Evolutionary conservation across 78 protist species (phyloP).

Genomic region (Guillardia theta): DNA sequence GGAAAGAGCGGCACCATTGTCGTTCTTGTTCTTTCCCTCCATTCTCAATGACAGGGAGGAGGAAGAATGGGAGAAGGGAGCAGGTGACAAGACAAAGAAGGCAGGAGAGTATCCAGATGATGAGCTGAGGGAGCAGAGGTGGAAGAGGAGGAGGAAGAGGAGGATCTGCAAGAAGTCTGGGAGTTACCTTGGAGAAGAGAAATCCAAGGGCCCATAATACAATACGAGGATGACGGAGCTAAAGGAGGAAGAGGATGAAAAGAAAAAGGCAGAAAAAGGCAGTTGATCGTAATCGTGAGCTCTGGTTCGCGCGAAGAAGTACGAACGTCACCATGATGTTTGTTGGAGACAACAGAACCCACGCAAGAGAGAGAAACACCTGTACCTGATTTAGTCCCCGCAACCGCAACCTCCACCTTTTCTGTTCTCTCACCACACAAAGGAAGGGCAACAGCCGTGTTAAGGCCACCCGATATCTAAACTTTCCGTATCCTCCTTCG

Average conservation of each 20-base stretch:
- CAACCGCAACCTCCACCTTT: too few species aligned
- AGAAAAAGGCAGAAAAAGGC: neutral
- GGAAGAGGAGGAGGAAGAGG: neutral
- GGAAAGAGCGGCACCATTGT: neutral
- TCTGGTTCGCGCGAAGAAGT: neutral
- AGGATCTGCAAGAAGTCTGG: neutral
- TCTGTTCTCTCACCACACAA: too few species aligned
- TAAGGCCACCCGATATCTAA: neutral
- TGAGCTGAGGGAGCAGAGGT: too few species aligned
- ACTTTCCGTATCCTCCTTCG: neutral
- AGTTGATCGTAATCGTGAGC: neutral
- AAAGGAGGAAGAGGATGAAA: neutral
- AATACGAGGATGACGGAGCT: neutral
- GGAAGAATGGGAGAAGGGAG: too few species aligned
- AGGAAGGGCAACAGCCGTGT: neutral
- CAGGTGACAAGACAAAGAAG: too few species aligned
- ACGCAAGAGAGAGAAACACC: neutral
- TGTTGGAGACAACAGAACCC: neutral
- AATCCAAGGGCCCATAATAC: neutral
- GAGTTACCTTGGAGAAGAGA: neutral
- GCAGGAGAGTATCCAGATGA: too few species aligned
- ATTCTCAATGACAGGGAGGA: too few species aligned
- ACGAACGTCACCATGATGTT: neutral
- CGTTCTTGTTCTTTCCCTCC: neutral
- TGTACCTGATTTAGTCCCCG: too few species aligned